These are phyloP conservation scores for Pontederia paniculata DNA, from an alignment of 176 grass and related monocot species.

Conservation along the genomic window DNA sequence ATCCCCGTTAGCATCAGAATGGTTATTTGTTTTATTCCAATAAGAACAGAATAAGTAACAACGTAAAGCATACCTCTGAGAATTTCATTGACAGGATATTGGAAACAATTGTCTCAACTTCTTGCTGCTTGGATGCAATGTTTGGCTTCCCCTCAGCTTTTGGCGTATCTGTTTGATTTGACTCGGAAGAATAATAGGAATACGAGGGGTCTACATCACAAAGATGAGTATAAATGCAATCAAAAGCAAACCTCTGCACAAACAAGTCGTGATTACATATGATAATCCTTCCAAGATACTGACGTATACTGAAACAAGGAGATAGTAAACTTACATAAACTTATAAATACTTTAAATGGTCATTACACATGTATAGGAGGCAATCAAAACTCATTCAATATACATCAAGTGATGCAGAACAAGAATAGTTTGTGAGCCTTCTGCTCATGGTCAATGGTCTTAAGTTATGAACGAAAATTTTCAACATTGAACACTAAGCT, in stretches of 20 bases:
- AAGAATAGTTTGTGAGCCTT: too few species aligned
- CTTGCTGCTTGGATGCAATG: slow-evolving; percentile 41
- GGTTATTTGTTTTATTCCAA: not conserved
- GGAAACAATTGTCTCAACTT: slow-evolving; percentile 62
- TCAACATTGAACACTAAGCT: too few species aligned
- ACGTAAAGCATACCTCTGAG: slow-evolving; percentile 37
- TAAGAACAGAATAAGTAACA: slow-evolving; percentile 2
- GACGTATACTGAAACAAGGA: not conserved
- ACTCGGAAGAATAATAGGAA: slow-evolving; percentile 17
- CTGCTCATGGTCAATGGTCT: too few species aligned
- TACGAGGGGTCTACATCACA: slow-evolving; percentile 58
- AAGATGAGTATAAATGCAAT: slow-evolving; percentile 22
- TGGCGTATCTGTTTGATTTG: slow-evolving; percentile 19
- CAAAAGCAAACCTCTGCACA: slow-evolving; percentile 6
- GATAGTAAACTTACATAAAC: too few species aligned
- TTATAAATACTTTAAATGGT: too few species aligned
- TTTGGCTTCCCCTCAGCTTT: slow-evolving; percentile 33
- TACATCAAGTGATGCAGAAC: too few species aligned
- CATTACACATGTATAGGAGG: too few species aligned
- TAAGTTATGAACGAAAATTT: too few species aligned
- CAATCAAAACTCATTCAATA: too few species aligned
- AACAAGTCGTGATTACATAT: not conserved
- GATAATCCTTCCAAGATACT: not conserved
- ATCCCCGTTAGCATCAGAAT: not conserved
- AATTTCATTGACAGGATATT: slow-evolving; percentile 54